Base-by-base conservation (phyloP, 2,329 filamentous ascomycete species). In the Macroventuria anomochaeta region DNA sequence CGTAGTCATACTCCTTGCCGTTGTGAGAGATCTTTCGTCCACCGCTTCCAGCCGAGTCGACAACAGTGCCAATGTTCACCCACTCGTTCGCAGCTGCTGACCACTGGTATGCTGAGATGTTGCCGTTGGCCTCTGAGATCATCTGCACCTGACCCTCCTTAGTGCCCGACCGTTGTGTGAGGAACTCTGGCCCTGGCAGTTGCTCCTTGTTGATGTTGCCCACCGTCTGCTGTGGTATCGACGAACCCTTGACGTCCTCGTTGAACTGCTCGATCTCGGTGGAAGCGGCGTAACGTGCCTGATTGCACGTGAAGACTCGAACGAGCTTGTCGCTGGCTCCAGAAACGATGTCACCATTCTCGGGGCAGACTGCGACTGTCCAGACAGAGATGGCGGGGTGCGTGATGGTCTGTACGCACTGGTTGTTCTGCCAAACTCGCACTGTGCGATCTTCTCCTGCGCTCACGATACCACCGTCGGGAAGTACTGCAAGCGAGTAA, bases 361-460 rank as follows among this genome's bases (percentile, higher is more conserved):
- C 86, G 0, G 82, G 70, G 68, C 90, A 95, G 10, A 85, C 89
- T n/a, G 92, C 90, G 15, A 99, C 91, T 12, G 86, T 83, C 95
- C 95, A 99, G 5, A 99, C 93, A 0, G 93, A 97, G 49, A 97
- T 96, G 8, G 95, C 95, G 10, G 95, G 95, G 68, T 97, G 92
- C 1, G 93, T 97, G 60, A 99, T 97, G 32, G 93, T 97, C 75
- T 99, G 95, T 38, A 96, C 78, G 71, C 93, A 97, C 51, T 92
- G 83, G 12, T 80, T 84, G 37, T 88, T 90, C 63, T 84, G 88
- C 95, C 96, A 99, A 70, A 99, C 80, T 46, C 91, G 85, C 28
- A 96, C 85, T 0, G 95, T 97, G n/a, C 95, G 85, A 75, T 99
- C 95, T 75, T 99, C 95, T 15, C 92, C 92, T 2, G 91, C 87